These are phyloP conservation scores for Vitellaria paradoxa DNA, from an alignment of 179 eudicot genomes.

Conservation along the genomic window DNA sequence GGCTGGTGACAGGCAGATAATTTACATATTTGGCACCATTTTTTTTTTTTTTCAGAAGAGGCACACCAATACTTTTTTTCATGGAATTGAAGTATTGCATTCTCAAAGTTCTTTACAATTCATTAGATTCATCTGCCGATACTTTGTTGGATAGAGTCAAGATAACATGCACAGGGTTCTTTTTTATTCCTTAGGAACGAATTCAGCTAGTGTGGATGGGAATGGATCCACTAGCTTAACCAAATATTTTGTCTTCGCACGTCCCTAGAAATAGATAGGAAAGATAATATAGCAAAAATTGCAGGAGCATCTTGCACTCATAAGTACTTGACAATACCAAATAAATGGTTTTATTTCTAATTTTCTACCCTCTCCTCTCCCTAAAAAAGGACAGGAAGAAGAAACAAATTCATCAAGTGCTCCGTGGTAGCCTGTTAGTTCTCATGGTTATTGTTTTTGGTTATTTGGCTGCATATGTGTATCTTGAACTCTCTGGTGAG, in stretches of 20 bases:
- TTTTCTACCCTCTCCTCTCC: background rate
- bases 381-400: background rate
- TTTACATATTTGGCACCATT: background rate
- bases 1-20: background rate
- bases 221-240: too few species aligned
- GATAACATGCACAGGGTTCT: background rate
- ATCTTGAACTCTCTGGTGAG: too few species aligned
- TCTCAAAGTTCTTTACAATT: background rate
- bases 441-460: too few species aligned
- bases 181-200: background rate
- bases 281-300: too few species aligned
- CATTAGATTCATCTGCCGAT: too few species aligned
- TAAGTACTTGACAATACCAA: background rate
- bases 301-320: too few species aligned
- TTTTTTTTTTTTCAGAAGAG: too few species aligned
- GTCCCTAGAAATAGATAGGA: too few species aligned
- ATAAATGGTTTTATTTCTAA: background rate
- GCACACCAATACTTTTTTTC: conserved; percentile 24
- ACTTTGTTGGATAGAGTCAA: background rate
- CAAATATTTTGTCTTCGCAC: too few species aligned
- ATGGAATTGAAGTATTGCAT: background rate
- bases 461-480: too few species aligned
- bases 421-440: background rate
- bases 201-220: too few species aligned
- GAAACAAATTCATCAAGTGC: background rate